These are phyloP conservation scores for Nakaseomyces kungkrabaensis DNA, from an alignment of 1,139 yeast species.

Conservation along the genomic window DNA sequence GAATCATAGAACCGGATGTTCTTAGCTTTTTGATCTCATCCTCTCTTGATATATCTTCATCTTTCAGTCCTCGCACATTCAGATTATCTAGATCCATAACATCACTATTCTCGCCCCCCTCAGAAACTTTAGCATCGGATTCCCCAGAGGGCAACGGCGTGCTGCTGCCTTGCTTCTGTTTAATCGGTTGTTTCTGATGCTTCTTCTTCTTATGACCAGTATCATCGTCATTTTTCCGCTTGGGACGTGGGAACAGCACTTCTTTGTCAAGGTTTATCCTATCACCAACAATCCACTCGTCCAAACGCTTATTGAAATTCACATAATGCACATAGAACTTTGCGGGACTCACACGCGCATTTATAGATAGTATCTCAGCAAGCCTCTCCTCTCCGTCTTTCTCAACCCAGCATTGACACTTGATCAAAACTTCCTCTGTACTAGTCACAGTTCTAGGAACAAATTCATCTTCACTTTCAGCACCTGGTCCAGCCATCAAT, in stretches of 20 bases:
- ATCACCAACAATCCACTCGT: conserved; percentile 78
- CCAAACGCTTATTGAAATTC: conserved; percentile 87
- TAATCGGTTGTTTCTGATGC: conserved; percentile 19
- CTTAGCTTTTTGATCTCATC: conserved; percentile 88
- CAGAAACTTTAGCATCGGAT: conserved; percentile 15
- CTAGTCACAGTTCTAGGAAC: conserved; percentile 22
- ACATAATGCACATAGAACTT: conserved; percentile 89
- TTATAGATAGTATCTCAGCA: conserved; percentile 79
- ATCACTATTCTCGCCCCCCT: conserved; percentile 37
- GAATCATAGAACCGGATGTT: conserved; percentile 95
- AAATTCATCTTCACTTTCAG: conserved; percentile 15
- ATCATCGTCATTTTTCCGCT: conserved; percentile 37
- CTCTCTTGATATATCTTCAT: conserved; percentile 69
- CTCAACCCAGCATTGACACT: conserved; percentile 71
- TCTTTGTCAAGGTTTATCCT: conserved; percentile 63
- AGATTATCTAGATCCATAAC: conserved; percentile 80
- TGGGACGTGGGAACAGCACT: conserved; percentile 58
- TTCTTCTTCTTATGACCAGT: conserved; percentile 7
- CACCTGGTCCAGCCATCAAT: conserved; percentile 8
- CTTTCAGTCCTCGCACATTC: conserved; percentile 68
- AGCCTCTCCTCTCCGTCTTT: conserved; percentile 72
- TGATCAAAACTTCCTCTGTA: conserved; percentile 48
- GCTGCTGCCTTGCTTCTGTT: conserved; percentile 20
- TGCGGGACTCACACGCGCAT: conserved; percentile 62
- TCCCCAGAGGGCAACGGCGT: conserved; percentile 14